phyloP scores from a whole-genome alignment of 2,329 filamentous ascomycete genomes.

The Aotearoamyces nothofagi region DNA sequence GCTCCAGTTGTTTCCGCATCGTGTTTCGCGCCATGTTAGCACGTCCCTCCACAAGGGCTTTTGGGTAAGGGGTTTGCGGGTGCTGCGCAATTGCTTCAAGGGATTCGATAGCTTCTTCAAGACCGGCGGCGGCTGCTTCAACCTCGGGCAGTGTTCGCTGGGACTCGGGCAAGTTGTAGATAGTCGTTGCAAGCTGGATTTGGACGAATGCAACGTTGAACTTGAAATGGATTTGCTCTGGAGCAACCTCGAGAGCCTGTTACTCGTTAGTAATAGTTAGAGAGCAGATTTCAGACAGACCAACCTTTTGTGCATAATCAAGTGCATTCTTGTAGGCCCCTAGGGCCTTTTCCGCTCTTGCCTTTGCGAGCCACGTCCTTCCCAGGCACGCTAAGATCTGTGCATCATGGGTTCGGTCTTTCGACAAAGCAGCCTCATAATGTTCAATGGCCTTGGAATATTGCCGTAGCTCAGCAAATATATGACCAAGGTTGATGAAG shows the following conservation, averaged over 20 bases:
- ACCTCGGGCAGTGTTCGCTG: constrained; percentile 70
- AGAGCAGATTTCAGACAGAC: constrained; percentile 6
- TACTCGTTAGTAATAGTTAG: constrained; percentile 16
- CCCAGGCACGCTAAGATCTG: constrained; percentile 57
- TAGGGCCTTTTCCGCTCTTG: constrained; percentile 47
- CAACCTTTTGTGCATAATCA: constrained; percentile 47
- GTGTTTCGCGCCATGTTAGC: constrained; percentile 97
- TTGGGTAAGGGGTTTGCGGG: constrained; percentile 69
- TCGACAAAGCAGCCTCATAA: constrained; percentile 65
- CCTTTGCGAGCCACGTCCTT: constrained; percentile 53
- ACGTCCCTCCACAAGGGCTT: constrained; percentile 80
- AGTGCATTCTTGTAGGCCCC: constrained; percentile 48
- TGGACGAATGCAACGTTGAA: constrained; percentile 98
- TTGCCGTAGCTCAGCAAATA: constrained; percentile 81
- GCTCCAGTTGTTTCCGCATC: constrained; percentile 79
- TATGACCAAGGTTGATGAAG: constrained; percentile 85
- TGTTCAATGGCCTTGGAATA: constrained; percentile 85
- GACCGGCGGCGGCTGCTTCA: constrained; percentile 60
- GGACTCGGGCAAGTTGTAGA: constrained; percentile 59
- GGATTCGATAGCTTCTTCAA: constrained; percentile 72
- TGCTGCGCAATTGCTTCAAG: constrained; percentile 47
- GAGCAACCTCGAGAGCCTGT: constrained; percentile 60
- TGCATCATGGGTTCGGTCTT: constrained; percentile 45
- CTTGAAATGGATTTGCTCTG: constrained; percentile 78
- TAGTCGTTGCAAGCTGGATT: constrained; percentile 75